These are phyloP conservation scores for Candida buenavistaensis DNA, from an alignment of 1,139 yeast species.

Conservation along the genomic window DNA sequence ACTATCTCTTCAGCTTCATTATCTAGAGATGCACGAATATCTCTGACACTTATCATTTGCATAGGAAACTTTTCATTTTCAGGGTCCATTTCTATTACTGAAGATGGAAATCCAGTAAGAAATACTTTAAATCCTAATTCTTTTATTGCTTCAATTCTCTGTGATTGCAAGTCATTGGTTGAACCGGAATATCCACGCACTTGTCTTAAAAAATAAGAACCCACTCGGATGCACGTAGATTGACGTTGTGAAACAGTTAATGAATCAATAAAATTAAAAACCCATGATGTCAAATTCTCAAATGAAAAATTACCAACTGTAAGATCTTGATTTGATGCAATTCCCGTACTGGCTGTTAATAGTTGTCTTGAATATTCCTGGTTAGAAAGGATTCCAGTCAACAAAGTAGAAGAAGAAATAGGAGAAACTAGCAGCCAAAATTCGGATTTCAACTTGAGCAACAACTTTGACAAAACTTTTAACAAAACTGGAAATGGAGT, in stretches of 20 bases:
- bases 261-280: constrained; percentile 31
- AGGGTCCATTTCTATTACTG: constrained; percentile 14
- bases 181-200: constrained; percentile 2
- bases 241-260: constrained; percentile 41
- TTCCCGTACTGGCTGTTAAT: constrained; percentile 6
- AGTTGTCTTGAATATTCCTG: constrained; percentile 30
- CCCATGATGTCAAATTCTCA: constrained; percentile 46
- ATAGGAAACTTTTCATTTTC: constrained; percentile 20
- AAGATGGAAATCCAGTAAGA: constrained; percentile 15
- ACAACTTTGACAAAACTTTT: constrained; percentile 42
- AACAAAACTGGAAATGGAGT: constrained; percentile 58
- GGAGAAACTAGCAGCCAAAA: constrained; percentile 59
- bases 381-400: constrained; percentile 52
- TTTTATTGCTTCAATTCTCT: constrained; percentile 8
- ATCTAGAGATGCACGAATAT: constrained; percentile 38
- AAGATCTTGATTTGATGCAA: background rate
- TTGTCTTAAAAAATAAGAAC: constrained; percentile 16
- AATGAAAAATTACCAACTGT: constrained; percentile 10
- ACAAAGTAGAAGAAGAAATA: constrained; percentile 48
- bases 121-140: constrained; percentile 17
- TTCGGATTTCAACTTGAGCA: constrained; percentile 35
- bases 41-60: constrained; percentile 29
- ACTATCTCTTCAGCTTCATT: constrained; percentile 25
- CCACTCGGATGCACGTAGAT: constrained; percentile 40
- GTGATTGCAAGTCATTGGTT: constrained; percentile 6